Percentiles rank a stretch among this genome's conserved stretches.
Conservation (phyloP, 192 early-diverging fungal genomes). For the Fimicolochytrium jonesii region DNA sequence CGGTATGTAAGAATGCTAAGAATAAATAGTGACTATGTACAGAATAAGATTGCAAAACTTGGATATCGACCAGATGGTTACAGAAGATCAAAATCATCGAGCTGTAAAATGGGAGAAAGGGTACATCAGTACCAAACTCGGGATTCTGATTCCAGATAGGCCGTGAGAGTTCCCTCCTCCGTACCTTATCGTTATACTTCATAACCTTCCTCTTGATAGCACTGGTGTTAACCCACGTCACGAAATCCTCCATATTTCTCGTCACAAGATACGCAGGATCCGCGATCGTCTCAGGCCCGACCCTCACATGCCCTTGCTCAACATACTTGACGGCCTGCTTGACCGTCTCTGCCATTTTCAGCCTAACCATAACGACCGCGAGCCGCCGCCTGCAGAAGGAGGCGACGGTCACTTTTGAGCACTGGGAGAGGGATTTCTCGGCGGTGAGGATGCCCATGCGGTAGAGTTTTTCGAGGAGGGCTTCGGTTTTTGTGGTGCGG, state of each 20-base stretch:
- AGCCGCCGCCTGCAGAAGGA: slow-evolving; percentile 82
- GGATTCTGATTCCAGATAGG: not conserved
- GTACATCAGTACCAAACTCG: not conserved
- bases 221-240: slow-evolving; percentile 96
- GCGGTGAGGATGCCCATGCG: slow-evolving; percentile 77
- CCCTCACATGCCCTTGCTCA: slow-evolving; percentile 92
- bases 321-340: slow-evolving; percentile 85
- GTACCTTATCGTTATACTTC: slow-evolving; percentile 59
- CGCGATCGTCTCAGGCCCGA: slow-evolving; percentile 84
- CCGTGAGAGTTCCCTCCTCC: too few species aligned
- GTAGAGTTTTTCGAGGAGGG: slow-evolving; percentile 82
- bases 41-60: too few species aligned
- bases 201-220: slow-evolving; percentile 96
- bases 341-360: slow-evolving; percentile 93
- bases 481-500: slow-evolving; percentile 66
- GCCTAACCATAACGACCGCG: slow-evolving; percentile 88
- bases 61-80: too few species aligned
- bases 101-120: slow-evolving; percentile 35
- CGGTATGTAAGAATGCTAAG: too few species aligned
- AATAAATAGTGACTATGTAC: too few species aligned
- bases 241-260: slow-evolving; percentile 89
- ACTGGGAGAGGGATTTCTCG: slow-evolving; percentile 70
- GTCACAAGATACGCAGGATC: slow-evolving; percentile 87
- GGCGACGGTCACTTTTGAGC: slow-evolving; percentile 78
- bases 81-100: slow-evolving; percentile 86